These are phyloP conservation scores for Boletus sp. DNA, from an alignment of 768 basidiomycete genomes.

Conservation along the genomic window DNA sequence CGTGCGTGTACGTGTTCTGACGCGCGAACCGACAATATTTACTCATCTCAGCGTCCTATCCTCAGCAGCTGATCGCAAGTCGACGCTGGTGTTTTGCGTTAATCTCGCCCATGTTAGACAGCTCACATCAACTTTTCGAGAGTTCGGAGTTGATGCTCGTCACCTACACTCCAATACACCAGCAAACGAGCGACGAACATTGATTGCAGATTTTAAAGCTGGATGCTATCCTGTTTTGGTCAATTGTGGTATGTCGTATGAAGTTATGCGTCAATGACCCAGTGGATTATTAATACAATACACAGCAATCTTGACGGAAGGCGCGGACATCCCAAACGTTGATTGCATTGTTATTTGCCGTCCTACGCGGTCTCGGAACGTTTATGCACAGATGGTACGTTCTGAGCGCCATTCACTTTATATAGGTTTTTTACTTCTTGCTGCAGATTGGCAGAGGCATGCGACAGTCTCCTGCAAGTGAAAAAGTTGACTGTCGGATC, in stretches of 20 bases:
- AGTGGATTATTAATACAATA: neutral
- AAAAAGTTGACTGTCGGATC: conserved; percentile 81
- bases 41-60: neutral
- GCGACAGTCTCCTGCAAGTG: conserved; percentile 76
- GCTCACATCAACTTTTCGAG: conserved; percentile 70
- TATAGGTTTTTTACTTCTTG: neutral
- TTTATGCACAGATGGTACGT: conserved; percentile 89
- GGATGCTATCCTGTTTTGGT: conserved; percentile 82
- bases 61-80: conserved; percentile 58
- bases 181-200: conserved; percentile 54
- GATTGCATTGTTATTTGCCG: conserved; percentile 88
- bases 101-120: conserved; percentile 76
- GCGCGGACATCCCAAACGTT: conserved; percentile 91
- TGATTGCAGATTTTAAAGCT: conserved; percentile 65
- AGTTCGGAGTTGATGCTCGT: conserved; percentile 80
- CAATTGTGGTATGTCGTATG: conserved; percentile 71
- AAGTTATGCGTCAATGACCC: neutral
- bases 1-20: conserved; percentile 58
- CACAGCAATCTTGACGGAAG: conserved; percentile 84
- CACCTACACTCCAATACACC: conserved; percentile 74
- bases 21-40: conserved; percentile 1
- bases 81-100: conserved; percentile 92
- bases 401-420: neutral
- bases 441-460: conserved; percentile 90
- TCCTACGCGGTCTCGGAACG: conserved; percentile 84